These are phyloP conservation scores for Poterioochromonas sp. DNA, from an alignment of 352 stramenopile genomes.

Conservation along the genomic window DNA sequence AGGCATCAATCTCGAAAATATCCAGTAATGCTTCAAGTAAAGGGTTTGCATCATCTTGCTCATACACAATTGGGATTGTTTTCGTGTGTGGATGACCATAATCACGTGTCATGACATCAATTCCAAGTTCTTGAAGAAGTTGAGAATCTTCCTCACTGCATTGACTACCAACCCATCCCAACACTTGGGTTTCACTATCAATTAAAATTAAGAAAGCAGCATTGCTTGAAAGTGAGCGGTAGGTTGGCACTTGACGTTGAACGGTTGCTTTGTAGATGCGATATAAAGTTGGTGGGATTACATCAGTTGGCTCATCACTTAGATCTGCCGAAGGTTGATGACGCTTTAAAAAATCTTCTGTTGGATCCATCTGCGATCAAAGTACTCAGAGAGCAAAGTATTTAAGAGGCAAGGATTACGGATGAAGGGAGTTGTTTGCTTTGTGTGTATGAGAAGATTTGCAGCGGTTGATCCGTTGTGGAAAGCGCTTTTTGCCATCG, in stretches of 20 bases:
- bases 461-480: too few relatives aligned
- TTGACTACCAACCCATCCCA: not conserved
- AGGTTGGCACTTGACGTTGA: not conserved
- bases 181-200: not conserved
- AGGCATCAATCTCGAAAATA: not conserved
- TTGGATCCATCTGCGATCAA: too few relatives aligned
- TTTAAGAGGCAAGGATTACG: too few relatives aligned
- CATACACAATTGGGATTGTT: not conserved
- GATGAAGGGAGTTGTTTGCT: too few relatives aligned
- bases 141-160: not conserved
- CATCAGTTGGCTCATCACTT: too few relatives aligned
- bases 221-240: not conserved
- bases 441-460: too few relatives aligned
- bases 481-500: too few relatives aligned
- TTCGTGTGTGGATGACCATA: not conserved
- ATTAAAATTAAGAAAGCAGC: not conserved
- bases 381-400: too few relatives aligned
- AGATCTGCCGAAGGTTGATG: too few relatives aligned
- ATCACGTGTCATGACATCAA: not conserved
- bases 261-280: not conserved
- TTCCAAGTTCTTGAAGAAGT: not conserved
- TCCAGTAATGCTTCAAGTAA: not conserved
- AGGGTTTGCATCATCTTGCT: not conserved
- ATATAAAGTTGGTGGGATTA: not conserved
- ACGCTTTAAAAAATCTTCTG: too few relatives aligned